phyloP scores from a whole-genome alignment of 192 early-diverging fungal species.

The Chytriomyces confervae region DNA sequence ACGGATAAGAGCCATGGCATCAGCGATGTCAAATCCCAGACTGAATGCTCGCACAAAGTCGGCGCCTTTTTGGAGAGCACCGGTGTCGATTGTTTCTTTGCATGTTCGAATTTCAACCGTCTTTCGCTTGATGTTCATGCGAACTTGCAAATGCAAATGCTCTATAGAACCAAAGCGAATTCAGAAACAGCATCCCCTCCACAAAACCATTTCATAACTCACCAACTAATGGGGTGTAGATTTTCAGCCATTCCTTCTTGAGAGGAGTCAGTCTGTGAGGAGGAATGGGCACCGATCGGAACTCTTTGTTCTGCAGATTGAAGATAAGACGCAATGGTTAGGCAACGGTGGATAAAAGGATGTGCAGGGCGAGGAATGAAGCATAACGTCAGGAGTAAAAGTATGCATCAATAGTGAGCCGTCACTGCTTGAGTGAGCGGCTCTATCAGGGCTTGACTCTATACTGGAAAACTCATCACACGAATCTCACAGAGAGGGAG shows the following conservation, averaged over 20 bases:
- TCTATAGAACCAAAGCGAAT: slow-evolving; percentile 45
- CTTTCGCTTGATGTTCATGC: slow-evolving; percentile 90
- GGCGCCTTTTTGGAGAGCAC: slow-evolving; percentile 95
- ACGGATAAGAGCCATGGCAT: slow-evolving; percentile 90
- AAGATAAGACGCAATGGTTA: slow-evolving; percentile 7
- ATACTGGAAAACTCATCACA: slow-evolving; percentile 45
- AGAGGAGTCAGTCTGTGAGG: slow-evolving; percentile 90
- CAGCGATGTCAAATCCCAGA: slow-evolving; percentile 91
- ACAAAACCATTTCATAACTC: slow-evolving; percentile 6
- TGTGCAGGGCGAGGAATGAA: not conserved
- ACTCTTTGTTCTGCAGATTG: slow-evolving; percentile 22
- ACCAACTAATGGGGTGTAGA: slow-evolving; percentile 92
- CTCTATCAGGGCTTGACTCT: slow-evolving; percentile 52
- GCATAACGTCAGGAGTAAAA: slow-evolving; percentile 25
- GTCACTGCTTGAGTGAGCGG: slow-evolving; percentile 4
- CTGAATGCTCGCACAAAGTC: slow-evolving; percentile 96
- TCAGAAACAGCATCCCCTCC: not conserved
- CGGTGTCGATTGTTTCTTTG: slow-evolving; percentile 82
- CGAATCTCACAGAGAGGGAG: not conserved
- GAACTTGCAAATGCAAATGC: slow-evolving; percentile 93
- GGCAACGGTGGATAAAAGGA: not conserved
- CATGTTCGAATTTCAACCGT: slow-evolving; percentile 89
- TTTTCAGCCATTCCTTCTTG: slow-evolving; percentile 91
- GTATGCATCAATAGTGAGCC: slow-evolving; percentile 33
- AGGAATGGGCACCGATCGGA: slow-evolving; percentile 91